These are phyloP conservation scores for Dendrobium catenatum DNA, from an alignment of 106 monocot species.

Conservation along the genomic window DNA sequence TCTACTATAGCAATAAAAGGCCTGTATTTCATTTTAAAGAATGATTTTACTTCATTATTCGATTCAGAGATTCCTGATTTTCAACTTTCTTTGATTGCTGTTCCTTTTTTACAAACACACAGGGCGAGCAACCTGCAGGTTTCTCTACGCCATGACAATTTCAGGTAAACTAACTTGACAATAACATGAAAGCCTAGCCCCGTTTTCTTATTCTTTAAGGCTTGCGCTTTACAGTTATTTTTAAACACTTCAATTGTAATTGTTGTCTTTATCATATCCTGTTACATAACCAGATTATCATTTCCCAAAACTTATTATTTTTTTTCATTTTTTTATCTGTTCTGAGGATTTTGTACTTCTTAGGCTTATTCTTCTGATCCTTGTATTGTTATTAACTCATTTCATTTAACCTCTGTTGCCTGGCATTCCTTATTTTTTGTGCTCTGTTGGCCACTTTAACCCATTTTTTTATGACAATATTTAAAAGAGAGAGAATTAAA, in stretches of 20 bases:
- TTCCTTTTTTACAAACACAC: neutral
- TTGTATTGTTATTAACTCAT: no score
- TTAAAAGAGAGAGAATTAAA: no score
- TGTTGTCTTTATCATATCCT: neutral
- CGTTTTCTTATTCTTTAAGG: neutral
- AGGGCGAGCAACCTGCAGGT: neutral
- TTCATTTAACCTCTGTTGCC: no score
- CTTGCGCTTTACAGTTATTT: neutral
- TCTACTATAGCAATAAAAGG: constrained; percentile 1
- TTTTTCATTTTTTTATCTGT: neutral
- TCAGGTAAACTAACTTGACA: neutral
- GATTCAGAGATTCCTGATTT: neutral
- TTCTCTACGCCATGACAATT: neutral
- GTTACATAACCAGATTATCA: neutral
- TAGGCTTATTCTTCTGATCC: no score
- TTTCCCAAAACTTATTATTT: neutral
- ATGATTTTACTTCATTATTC: neutral
- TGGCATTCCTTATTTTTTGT: no score
- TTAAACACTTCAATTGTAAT: neutral
- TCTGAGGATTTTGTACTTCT: neutral
- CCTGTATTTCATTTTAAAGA: neutral
- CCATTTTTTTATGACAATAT: no score
- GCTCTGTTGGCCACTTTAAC: no score
- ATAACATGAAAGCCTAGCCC: neutral
- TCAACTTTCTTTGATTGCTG: neutral